Conservation (phyloP, 75 land plant species). For the Sequoiadendron giganteum region DNA sequence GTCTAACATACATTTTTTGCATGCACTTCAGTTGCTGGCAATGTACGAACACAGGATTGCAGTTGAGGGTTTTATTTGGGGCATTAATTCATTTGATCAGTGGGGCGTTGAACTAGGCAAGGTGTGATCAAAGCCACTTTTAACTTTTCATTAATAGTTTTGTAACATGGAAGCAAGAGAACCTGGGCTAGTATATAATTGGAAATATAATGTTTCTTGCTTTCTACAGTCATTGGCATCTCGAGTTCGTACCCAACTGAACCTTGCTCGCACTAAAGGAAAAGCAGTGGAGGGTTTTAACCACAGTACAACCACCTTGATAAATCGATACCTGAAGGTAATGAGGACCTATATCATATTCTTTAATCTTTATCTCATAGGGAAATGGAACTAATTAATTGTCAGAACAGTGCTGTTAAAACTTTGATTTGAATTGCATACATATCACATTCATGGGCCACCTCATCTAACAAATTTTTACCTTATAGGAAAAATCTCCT, state of each 20-base stretch:
- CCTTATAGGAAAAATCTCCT: conserved; percentile 5
- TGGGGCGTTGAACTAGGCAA: conserved; percentile 99
- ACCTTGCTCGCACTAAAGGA: conserved; percentile 58
- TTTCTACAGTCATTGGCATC: conserved; percentile 71
- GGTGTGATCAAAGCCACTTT: conserved; percentile 32
- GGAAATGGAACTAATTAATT: background rate
- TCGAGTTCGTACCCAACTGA: conserved; percentile 79
- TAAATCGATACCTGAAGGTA: conserved; percentile 88
- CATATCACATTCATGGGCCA: background rate
- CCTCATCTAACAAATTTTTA: background rate
- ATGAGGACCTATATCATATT: background rate
- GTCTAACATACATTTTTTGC: conserved; percentile 6
- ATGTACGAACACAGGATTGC: conserved; percentile 96
- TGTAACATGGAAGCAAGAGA: background rate
- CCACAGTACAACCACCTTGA: conserved; percentile 71
- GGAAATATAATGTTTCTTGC: background rate
- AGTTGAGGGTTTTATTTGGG: conserved; percentile 97
- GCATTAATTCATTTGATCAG: conserved; percentile 98
- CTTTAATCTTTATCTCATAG: background rate
- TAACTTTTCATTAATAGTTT: background rate
- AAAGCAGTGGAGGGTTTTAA: conserved; percentile 82
- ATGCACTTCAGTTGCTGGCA: conserved; percentile 66
- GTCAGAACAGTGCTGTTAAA: background rate
- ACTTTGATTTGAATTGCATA: background rate
- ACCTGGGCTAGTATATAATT: background rate